Base-by-base conservation (phyloP, 106 monocot genomes). In the Amphibolis antarctica region DNA sequence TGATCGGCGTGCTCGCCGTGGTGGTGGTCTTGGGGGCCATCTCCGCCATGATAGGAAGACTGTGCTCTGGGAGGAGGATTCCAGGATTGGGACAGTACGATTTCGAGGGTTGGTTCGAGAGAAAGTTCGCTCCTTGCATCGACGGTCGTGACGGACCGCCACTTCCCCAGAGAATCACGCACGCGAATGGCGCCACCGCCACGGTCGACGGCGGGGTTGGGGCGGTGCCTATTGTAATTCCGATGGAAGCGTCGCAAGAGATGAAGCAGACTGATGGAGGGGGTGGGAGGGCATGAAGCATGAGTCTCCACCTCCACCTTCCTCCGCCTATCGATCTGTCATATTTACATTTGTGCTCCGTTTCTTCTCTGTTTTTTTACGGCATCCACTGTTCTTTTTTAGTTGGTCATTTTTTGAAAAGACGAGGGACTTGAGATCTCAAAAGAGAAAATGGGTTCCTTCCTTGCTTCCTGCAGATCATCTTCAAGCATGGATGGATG, bases 21-120 rank as follows among this genome's bases (percentile, higher is more conserved):
- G 27, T 72, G 9, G 44, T 54, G 31, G 27, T 72, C 10, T 44
- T 72, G 19, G 54, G 54, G 17, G 64, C 56, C 36, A 47, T 65
- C 45, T 64, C 72, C 18, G 63, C n/a, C 17, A 44, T 72, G 30
- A 55, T 72, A 7, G 72, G 72, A 23, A 28, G 72, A 53, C 63
- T 72, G 17, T 72, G 72, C 55, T 15, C 64, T 28, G 72, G 72
- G 19, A 55, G 57, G 29, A 64, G 64, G 43, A 29, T 72, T 44
- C 56, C 53, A n/a, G 72, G 72, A 6, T 53, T 53, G 53, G 64
- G 72, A 12, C 64, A 55, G 55, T 72, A 65, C 72, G 64, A 72
- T 27, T 55, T 65, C 28, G 72, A 72, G 9, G 72, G 56, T 28
- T 72, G 64, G 72, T 64, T 72, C 44, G 64, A 65, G 27, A 54